A percentile compares a stretch with the other conserved stretches of the same genome.
Conservation (phyloP, 2,329 filamentous ascomycete species). For the Zasmidium angulare region DNA sequence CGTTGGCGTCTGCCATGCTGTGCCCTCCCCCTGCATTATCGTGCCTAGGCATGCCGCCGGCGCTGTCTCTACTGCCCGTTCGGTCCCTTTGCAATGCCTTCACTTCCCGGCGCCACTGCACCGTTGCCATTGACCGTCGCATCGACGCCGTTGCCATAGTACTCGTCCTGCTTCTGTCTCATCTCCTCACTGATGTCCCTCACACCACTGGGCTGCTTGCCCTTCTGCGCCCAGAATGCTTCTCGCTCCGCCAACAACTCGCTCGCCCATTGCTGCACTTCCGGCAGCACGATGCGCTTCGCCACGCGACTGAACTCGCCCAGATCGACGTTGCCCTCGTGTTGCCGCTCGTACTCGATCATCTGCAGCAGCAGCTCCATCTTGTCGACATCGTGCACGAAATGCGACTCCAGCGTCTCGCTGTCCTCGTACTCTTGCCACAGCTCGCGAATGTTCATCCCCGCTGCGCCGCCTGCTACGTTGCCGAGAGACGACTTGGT, state of each 20-base stretch:
- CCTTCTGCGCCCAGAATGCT: slow-evolving; percentile 63
- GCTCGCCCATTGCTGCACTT: slow-evolving; percentile 77
- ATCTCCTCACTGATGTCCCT: slow-evolving; percentile 27
- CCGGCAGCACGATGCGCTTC: slow-evolving; percentile 68
- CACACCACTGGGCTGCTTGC: slow-evolving; percentile 29
- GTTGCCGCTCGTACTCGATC: slow-evolving; percentile 85
- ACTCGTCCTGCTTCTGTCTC: slow-evolving; percentile 35
- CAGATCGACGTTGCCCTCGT: slow-evolving; percentile 67
- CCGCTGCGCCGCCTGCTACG: slow-evolving; percentile 70
- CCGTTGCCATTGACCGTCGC: neutral
- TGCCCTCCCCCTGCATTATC: neutral
- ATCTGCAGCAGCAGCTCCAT: slow-evolving; percentile 93
- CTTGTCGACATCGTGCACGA: slow-evolving; percentile 97
- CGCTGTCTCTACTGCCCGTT: neutral
- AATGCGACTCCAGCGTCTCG: slow-evolving; percentile 77
- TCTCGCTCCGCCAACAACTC: slow-evolving; percentile 75
- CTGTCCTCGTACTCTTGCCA: slow-evolving; percentile 97
- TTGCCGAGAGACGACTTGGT: slow-evolving; percentile 69
- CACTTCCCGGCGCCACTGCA: neutral
- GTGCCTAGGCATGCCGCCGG: neutral
- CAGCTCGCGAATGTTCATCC: slow-evolving; percentile 69
- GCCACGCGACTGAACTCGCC: slow-evolving; percentile 85
- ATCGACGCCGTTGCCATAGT: slow-evolving; percentile 28
- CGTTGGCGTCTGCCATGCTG: neutral
- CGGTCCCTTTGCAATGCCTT: neutral